Percentiles rank a stretch among this genome's conserved stretches.
Conservation (phyloP, 176 grass and related monocot species). For the Echinochloa phyllopogon region DNA sequence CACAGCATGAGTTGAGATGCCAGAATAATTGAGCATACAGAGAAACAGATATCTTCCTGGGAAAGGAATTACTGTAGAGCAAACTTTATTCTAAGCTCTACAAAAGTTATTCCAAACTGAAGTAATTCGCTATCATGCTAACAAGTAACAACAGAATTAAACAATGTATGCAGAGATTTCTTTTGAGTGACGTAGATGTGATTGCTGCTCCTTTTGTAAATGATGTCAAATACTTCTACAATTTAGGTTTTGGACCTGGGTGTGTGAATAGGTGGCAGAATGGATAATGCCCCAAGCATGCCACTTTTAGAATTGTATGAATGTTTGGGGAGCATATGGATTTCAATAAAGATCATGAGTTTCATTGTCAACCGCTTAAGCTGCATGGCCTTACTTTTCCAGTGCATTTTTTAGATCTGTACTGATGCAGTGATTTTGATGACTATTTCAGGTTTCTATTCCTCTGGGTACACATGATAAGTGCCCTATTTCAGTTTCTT, state of each 20-base stretch:
- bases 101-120: conserved; percentile 28
- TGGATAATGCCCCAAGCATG: not conserved
- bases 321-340: conserved; percentile 5
- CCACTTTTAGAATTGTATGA: not conserved
- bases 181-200: not conserved
- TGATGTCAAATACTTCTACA: conserved; percentile 5
- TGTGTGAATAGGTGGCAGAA: not conserved
- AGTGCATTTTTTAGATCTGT: not conserved
- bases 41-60: not conserved
- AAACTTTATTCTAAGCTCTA: conserved; percentile 12
- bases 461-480: conserved; percentile 81
- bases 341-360: not conserved
- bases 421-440: conserved; percentile 11
- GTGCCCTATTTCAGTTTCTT: conserved; percentile 87
- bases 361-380: conserved; percentile 11
- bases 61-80: not conserved
- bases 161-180: not conserved
- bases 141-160: not conserved
- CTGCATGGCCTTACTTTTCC: conserved; percentile 1
- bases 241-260: conserved; percentile 15
- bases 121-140: not conserved
- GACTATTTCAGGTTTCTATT: conserved; percentile 69
- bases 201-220: not conserved
- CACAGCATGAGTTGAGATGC: not conserved
- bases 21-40: conserved; percentile 9